These are phyloP conservation scores for Apiotrichum sp. DNA, from an alignment of 1,284 basidiomycete genomes.

Conservation along the genomic window DNA sequence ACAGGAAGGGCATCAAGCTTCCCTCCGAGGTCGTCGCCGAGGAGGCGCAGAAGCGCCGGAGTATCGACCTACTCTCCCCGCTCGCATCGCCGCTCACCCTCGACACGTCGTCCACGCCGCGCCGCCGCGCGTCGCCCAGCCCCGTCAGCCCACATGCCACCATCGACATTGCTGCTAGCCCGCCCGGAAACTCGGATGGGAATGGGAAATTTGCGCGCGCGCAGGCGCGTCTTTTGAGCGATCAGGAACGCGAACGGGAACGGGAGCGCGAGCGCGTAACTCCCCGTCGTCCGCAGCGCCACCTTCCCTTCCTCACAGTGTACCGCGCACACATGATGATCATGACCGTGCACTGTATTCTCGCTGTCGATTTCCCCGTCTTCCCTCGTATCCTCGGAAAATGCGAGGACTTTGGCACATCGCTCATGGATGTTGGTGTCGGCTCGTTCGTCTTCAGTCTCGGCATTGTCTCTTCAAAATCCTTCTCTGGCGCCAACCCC, in stretches of 20 bases:
- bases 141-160: not conserved
- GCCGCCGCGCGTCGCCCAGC: slow-evolving; percentile 1
- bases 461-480: slow-evolving; percentile 72
- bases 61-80: not conserved
- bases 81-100: not conserved
- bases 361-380: slow-evolving; percentile 91
- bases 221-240: not conserved
- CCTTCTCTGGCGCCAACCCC: slow-evolving; percentile 6
- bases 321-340: slow-evolving; percentile 95
- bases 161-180: slow-evolving; percentile 1
- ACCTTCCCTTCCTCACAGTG: slow-evolving; percentile 62
- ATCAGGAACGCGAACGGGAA: slow-evolving; percentile 1
- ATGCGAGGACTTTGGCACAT: slow-evolving; percentile 90
- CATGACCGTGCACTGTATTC: slow-evolving; percentile 81
- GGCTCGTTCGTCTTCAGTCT: slow-evolving; percentile 80
- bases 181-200: not conserved
- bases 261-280: not conserved
- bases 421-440: slow-evolving; percentile 96
- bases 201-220: not conserved
- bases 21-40: slow-evolving; percentile 12
- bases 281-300: not conserved
- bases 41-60: not conserved
- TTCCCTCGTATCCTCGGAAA: slow-evolving; percentile 87
- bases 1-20: slow-evolving; percentile 7
- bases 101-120: not conserved